A percentile compares a stretch with the other conserved stretches of the same genome.
Conservation (phyloP, 768 basidiomycete species). For the Cystobasidium tubakii region DNA sequence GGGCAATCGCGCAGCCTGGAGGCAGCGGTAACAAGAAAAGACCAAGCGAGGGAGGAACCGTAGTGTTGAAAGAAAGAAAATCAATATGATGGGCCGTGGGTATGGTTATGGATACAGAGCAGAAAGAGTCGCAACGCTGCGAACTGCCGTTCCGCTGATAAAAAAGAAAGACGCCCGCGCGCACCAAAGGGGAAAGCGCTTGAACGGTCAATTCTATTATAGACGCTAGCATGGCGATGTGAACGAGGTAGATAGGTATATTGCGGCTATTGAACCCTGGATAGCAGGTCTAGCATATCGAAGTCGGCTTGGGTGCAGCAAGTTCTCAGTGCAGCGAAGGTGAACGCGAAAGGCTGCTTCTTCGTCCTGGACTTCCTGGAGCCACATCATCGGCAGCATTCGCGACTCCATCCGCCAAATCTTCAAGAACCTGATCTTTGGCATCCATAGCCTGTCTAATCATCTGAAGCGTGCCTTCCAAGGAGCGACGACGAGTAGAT, state of each 20-base stretch:
- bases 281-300: too few relatives aligned
- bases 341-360: constrained; percentile 21
- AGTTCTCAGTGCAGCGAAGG: constrained; percentile 5
- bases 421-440: constrained; percentile 42
- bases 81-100: background rate
- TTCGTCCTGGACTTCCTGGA: constrained; percentile 28
- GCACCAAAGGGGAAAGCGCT: too few relatives aligned
- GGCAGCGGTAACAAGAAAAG: background rate
- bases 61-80: background rate
- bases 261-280: too few relatives aligned
- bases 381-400: constrained; percentile 19
- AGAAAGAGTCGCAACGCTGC: background rate
- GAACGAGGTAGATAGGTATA: too few relatives aligned
- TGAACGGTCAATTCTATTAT: too few relatives aligned
- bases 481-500: constrained; percentile 77
- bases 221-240: too few relatives aligned
- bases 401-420: constrained; percentile 34
- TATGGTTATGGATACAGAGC: background rate
- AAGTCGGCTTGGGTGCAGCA: too few relatives aligned
- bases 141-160: too few relatives aligned
- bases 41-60: background rate
- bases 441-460: constrained; percentile 83
- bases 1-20: too few relatives aligned
- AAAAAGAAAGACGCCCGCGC: too few relatives aligned
- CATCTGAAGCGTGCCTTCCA: constrained; percentile 92